phyloP scores from a whole-genome alignment of 352 stramenopile species.

The Pythium aristosporum region DNA sequence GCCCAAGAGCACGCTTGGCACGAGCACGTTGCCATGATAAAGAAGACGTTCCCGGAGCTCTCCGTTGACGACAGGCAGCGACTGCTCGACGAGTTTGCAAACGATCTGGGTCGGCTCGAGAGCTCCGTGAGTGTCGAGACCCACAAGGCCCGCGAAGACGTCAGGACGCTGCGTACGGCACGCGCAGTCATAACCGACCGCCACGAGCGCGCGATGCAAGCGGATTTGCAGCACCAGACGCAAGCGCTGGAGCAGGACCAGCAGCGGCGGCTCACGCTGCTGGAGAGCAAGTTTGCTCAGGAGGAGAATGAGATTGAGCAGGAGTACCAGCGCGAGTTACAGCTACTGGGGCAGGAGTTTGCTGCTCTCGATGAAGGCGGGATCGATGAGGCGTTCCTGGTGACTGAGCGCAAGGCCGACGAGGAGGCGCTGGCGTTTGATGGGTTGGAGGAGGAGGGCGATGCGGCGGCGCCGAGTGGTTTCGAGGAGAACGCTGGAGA shows the following conservation, averaged over 20 bases:
- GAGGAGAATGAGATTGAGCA: slow-evolving; percentile 31
- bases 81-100: slow-evolving; percentile 50
- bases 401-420: not conserved
- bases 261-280: slow-evolving; percentile 36
- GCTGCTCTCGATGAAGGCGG: slow-evolving; percentile 1
- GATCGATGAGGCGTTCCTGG: not conserved
- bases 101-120: slow-evolving; percentile 45
- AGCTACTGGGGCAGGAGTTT: slow-evolving; percentile 23
- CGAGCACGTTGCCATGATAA: slow-evolving; percentile 45
- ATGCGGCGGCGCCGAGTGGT: not conserved
- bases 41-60: slow-evolving; percentile 42
- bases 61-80: slow-evolving; percentile 44
- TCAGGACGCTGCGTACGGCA: slow-evolving; percentile 36
- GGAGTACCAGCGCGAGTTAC: slow-evolving; percentile 28
- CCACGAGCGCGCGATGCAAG: not conserved
- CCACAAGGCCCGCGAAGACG: slow-evolving; percentile 41
- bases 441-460: slow-evolving; percentile 9
- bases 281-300: slow-evolving; percentile 55
- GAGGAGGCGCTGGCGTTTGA: slow-evolving; percentile 5
- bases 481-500: not conserved
- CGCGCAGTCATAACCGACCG: slow-evolving; percentile 22
- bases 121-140: slow-evolving; percentile 48
- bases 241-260: slow-evolving; percentile 58
- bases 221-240: slow-evolving; percentile 11
- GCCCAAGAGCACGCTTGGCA: slow-evolving; percentile 30